Percentiles rank a stretch among this genome's conserved stretches.
phyloP scores from a whole-genome alignment of 139 green algal species.

The Tetraselmis striata region DNA sequence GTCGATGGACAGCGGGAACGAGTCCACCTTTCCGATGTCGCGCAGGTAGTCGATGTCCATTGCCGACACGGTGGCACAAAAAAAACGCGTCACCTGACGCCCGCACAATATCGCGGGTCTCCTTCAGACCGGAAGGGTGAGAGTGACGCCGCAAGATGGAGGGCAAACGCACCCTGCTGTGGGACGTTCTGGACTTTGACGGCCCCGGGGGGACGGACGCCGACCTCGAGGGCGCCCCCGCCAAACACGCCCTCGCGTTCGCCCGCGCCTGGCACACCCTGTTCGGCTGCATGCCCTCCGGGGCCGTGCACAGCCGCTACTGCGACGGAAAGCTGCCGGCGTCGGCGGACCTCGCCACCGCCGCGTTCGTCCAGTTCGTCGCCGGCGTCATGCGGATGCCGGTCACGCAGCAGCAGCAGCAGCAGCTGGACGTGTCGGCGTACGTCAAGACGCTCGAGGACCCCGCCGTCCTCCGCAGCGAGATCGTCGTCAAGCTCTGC shows the following conservation, averaged over 20 bases:
- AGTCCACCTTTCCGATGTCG: background rate
- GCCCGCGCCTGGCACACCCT: background rate
- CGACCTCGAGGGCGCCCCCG: background rate
- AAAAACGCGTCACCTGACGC: too few relatives aligned
- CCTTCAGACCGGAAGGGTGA: too few relatives aligned
- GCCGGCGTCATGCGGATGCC: background rate
- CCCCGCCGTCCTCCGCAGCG: background rate
- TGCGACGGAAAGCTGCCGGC: background rate
- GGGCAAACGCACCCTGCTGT: too few relatives aligned
- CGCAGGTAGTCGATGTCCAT: slow-evolving; percentile 17
- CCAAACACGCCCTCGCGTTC: background rate
- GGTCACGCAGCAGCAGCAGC: background rate
- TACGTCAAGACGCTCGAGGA: background rate
- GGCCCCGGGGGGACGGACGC: too few relatives aligned
- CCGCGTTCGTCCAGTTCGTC: background rate
- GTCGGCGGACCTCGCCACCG: background rate
- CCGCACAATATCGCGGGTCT: too few relatives aligned
- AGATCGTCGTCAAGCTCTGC: background rate
- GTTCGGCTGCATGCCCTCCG: background rate
- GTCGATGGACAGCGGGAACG: background rate
- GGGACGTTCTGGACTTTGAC: background rate
- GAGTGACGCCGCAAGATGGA: too few relatives aligned
- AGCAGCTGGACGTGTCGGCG: too few relatives aligned
- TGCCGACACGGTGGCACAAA: too few relatives aligned
- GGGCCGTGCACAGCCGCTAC: background rate